Base-by-base conservation (phyloP, 345 rosid species). In the Microthlaspi erraticum region DNA sequence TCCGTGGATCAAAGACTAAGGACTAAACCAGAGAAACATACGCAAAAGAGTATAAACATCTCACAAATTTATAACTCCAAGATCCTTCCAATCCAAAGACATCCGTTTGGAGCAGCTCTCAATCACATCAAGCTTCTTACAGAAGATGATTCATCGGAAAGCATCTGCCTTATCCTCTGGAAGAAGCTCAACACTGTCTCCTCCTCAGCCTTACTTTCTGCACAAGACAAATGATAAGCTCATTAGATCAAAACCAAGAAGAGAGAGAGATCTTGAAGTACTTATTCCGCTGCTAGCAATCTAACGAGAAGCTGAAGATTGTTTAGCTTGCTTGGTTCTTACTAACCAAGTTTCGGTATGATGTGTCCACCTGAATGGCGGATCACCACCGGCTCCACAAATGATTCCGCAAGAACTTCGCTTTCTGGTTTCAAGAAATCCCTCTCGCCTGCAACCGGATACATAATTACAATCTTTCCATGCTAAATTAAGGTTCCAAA, bases 341-440 rank as follows among this genome's bases (percentile, higher is more conserved):
- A 66, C 82, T 61, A 20, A 84, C 90, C 85, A 26, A 88, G 81
- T 63, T 69, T 77, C 10, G 87, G 87, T 52, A 88, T 37, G 10
- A 62, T 64, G 78, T 83, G 88, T 0, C 83, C 85, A 70, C 42
- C 52, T 10, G 83, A 64, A 64, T 84, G 92, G 70, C 67, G 65
- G 77, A 87, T 79, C 71, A 89, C 85, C 67, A 77, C 77, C 23
- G 90, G 90, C 51, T 86, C 83, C 52, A 79, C 82, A 63, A 80
- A 86, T 43, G 79, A 82, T 63, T 73, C 68, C 37, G 73, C 38
- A 11, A 83, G 80, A 37, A 45, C 72, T 20, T 63, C 73, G 18
- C 87, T 80, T 43, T 66, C 68, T 51, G 49, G 26, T 77, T 76
- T 83, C 70, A 77, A 5, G 54, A 81, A 83, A 73, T 84, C 89